phyloP scores from a whole-genome alignment of 257 asterid genomes.

The Rauvolfia tetraphylla region DNA sequence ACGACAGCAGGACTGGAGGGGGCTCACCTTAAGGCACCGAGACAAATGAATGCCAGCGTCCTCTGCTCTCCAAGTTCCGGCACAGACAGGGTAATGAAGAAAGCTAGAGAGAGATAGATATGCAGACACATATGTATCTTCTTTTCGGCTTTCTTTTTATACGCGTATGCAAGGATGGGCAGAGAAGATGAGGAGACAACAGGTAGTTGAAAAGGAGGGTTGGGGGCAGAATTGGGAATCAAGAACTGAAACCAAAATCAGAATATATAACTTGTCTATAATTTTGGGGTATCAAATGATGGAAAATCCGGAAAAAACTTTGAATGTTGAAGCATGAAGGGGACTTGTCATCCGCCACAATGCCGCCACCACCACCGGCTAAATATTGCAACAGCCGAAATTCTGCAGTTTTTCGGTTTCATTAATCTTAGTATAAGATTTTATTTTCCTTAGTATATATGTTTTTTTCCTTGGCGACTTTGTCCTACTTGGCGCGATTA shows the following conservation, averaged over 20 bases:
- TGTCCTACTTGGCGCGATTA: slow-evolving; percentile 32
- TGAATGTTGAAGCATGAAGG: slow-evolving; percentile 57
- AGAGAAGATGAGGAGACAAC: slow-evolving; percentile 30
- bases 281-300: slow-evolving; percentile 14
- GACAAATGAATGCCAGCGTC: not conserved
- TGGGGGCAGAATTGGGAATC: slow-evolving; percentile 33
- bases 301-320: slow-evolving; percentile 33
- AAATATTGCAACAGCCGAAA: slow-evolving; percentile 35
- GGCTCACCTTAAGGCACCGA: slow-evolving; percentile 1
- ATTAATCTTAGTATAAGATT: not conserved
- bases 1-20: not conserved
- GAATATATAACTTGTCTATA: not conserved
- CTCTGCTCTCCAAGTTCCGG: not conserved
- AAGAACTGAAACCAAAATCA: slow-evolving; percentile 8
- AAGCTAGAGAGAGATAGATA: not conserved
- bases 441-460: not conserved
- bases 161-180: slow-evolving; percentile 29
- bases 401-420: slow-evolving; percentile 10
- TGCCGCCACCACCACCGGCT: slow-evolving; percentile 23
- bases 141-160: slow-evolving; percentile 14
- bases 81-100: not conserved
- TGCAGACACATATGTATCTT: not conserved
- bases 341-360: slow-evolving; percentile 64
- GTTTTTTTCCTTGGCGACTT: not conserved
- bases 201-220: slow-evolving; percentile 38